Evolutionary conservation across 208 protist genomes (phyloP).

Genomic region (Phytomonas serpens): DNA sequence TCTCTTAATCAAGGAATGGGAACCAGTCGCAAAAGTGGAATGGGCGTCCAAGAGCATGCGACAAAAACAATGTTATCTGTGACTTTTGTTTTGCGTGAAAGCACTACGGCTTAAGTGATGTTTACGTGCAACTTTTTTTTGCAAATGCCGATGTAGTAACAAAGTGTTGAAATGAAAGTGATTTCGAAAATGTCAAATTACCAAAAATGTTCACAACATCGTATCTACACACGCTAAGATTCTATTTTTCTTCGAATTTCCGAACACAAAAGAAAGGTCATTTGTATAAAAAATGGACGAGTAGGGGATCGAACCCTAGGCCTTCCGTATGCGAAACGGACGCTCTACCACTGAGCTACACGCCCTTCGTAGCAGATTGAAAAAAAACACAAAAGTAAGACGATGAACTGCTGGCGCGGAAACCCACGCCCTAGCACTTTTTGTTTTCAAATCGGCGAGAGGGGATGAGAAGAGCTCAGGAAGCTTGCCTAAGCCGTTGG

Average conservation of each 20-base stretch:
- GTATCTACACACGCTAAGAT: no score
- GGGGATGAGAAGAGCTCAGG: no score
- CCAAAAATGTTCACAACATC: no score
- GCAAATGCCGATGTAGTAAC: not conserved
- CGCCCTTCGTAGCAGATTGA: not conserved
- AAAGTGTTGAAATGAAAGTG: not conserved
- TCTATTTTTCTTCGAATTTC: not conserved
- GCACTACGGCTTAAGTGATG: no score
- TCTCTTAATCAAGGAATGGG: slow-evolving; percentile 34
- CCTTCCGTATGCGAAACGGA: slow-evolving; percentile 9
- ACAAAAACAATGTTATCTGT: slow-evolving; percentile 34
- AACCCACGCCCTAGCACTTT: no score
- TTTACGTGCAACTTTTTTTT: not conserved
- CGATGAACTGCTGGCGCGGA: no score
- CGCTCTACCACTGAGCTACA: slow-evolving; percentile 3
- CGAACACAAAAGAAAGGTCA: not conserved
- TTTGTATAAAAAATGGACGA: slow-evolving; percentile 1
- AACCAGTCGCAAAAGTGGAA: slow-evolving; percentile 51
- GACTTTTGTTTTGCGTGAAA: not conserved
- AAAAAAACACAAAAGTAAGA: no score
- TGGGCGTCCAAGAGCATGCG: slow-evolving; percentile 48
- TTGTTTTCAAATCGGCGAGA: no score
- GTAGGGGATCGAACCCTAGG: slow-evolving; percentile 18
- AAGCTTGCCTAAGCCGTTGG: no score
- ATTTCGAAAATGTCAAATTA: no score